Evolutionary conservation across 345 rosid species (phyloP), one percentile per base, ranked within the genome.

Genomic region (Trapa bicornis): DNA sequence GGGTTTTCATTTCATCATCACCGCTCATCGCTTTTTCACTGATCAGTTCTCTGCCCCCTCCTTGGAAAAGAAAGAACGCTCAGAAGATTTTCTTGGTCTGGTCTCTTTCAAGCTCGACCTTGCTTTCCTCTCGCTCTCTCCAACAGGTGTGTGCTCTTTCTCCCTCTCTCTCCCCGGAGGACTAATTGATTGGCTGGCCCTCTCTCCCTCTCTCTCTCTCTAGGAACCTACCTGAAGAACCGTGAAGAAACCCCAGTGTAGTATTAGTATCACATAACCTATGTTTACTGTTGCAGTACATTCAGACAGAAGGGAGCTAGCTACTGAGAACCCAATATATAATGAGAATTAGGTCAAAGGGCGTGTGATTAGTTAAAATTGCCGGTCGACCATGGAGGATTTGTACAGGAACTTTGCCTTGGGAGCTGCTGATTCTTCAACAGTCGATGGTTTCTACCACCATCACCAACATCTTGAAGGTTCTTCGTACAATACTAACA

Each of bases 1-100:
- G 32, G 36, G 3, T 45, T n/a, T 22, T 65, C 29, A n/a, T 47
- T 37, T 35, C 29, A 32, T 9, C 29, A 37, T 16, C 42, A 17
- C 38, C 45, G 12, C 39, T 16, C 42, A 17, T 63, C 45, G 12
- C 39, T 38, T 33, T 39, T 38, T 48, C 53, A 22, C 17, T 64
- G 48, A 64, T 64, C 32, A 39, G 48, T 17, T 39, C 60, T 39
- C 61, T 50, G 62, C 61, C 61, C 35, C 63, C 61, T 53, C 61
- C 79, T 80, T 75, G 78, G 85, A 53, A 84, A 84, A 84, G 83
- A 77, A 75, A 83, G 75, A 57, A 16, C 39, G 43, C 52, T 42
- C 22, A 61, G 32, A 36, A 47, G 50, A 58, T 58, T 3, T 58
- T 22, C 32, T 22, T 13, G 12, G 81, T 74, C 73, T 54, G 64